Base-by-base conservation (phyloP, 2,329 filamentous ascomycete genomes). In the Capronia coronata region DNA sequence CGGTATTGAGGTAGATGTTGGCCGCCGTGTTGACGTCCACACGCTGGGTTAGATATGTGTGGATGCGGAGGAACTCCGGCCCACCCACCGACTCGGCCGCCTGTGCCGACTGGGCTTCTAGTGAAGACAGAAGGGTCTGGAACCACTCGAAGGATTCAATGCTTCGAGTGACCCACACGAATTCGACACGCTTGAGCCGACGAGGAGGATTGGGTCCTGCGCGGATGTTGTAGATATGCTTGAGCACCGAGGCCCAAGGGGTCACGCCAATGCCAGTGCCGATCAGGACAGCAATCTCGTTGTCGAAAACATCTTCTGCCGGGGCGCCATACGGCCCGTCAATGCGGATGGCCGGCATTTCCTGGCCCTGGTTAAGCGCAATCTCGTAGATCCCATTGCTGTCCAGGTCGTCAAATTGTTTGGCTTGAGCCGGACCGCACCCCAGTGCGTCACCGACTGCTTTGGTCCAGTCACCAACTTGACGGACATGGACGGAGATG, bases 121-220 rank as follows among this genome's bases (percentile, higher is more conserved):
- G 84, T 0, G 87, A 94, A 0, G 86, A 87, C 13, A 98, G 79
- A 1, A 98, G 81, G 1, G 86, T 89, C 67, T 98, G 93, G 75
- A 98, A 97, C 93, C 93, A 98, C 71, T 97, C 93, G 64, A 98
- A 98, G 0, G 90, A 95, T 27, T 80, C 86, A 0, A 90, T 95
- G 64, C 96, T 90, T 68, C 87, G 93, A 78, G 91, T 96, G 44
- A 97, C 84, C 93, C 93, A 98, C 73, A 98, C 94, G 70, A 98
- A 98, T 68, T 98, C 93, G 25, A 98, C 91, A 67, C 93, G 85
- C 52, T 89, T 86, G 40, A 98, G 83, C 64, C 91, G 87, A 43
- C 80, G 82, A 1, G 91, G 90, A 19, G 90, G 87, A 72, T 96
- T 93, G 6, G 91, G 90, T 13, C 84, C 81, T 57, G 93, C 84